Conservation (phyloP, 768 basidiomycete species). For the Amanita subjunquillea region DNA sequence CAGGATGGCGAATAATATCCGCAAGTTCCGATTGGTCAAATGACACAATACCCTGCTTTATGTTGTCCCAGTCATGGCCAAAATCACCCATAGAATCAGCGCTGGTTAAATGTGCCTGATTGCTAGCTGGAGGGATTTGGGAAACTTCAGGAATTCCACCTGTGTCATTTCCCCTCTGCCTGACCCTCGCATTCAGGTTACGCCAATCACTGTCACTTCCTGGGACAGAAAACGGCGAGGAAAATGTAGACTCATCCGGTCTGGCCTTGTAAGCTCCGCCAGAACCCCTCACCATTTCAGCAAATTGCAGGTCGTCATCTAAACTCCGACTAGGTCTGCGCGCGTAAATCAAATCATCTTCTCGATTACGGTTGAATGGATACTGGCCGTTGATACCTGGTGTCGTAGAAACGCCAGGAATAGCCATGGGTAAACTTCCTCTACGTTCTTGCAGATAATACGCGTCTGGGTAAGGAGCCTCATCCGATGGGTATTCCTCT, state of each 20-base stretch:
- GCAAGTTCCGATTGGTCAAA: neutral
- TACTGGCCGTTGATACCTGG: conserved; percentile 11
- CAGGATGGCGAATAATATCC: conserved; percentile 14
- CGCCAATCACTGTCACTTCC: conserved; percentile 49
- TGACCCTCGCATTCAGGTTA: conserved; percentile 33
- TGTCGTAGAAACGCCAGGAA: conserved; percentile 27
- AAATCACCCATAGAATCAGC: neutral
- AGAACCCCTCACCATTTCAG: conserved; percentile 12
- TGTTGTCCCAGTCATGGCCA: conserved; percentile 4
- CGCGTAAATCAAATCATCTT: conserved; percentile 48
- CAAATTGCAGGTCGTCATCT: conserved; percentile 29
- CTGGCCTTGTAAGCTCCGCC: conserved; percentile 1
- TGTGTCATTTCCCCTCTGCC: conserved; percentile 16
- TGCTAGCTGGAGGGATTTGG: neutral
- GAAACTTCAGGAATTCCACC: neutral
- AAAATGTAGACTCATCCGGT: conserved; percentile 4
- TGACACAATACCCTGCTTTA: conserved; percentile 1
- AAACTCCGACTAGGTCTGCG: conserved; percentile 52
- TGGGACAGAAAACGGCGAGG: conserved; percentile 32
- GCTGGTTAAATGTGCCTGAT: neutral
- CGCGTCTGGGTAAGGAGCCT: neutral
- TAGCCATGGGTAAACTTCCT: conserved; percentile 54
- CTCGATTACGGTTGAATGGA: conserved; percentile 32
- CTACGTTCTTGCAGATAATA: conserved; percentile 20
- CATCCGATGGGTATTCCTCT: conserved; percentile 4